These are phyloP conservation scores for Prototheca cutis DNA, from an alignment of 163 green algal species.

Conservation along the genomic window DNA sequence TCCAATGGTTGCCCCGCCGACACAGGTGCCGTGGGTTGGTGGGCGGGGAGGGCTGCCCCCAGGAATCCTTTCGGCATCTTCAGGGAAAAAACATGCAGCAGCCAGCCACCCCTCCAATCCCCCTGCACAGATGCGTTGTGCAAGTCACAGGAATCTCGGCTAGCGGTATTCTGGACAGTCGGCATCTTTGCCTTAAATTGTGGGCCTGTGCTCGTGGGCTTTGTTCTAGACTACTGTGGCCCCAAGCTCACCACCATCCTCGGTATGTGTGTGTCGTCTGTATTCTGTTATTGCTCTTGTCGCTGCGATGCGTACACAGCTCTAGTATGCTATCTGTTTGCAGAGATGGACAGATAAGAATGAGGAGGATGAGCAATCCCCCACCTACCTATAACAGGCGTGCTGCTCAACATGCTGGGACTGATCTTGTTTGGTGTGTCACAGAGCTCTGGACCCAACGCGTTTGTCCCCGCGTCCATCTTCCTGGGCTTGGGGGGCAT, in stretches of 20 bases:
- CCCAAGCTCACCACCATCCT: conserved; percentile 44
- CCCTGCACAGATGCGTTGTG: conserved; percentile 10
- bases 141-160: conserved; percentile 32
- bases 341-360: no score
- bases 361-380: no score
- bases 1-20: conserved; percentile 13
- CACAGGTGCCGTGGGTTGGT: no score
- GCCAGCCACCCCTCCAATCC: neutral
- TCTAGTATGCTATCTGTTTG: no score
- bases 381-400: no score
- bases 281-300: no score
- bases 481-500: conserved; percentile 47
- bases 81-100: no score
- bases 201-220: conserved; percentile 40
- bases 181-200: conserved; percentile 54
- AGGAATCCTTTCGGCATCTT: no score
- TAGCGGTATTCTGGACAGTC: conserved; percentile 45
- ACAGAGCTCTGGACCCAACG: conserved; percentile 14
- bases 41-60: no score
- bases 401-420: conserved; percentile 40
- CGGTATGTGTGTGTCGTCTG: conserved; percentile 12
- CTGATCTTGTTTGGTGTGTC: conserved; percentile 39
- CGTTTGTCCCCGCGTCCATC: conserved; percentile 29
- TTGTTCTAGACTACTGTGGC: conserved; percentile 37
- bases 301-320: no score